Evolutionary conservation across 495 filamentous ascomycete species (phyloP), one percentile per base, ranked within the genome.

Genomic region (Aspergillus indologenus): DNA sequence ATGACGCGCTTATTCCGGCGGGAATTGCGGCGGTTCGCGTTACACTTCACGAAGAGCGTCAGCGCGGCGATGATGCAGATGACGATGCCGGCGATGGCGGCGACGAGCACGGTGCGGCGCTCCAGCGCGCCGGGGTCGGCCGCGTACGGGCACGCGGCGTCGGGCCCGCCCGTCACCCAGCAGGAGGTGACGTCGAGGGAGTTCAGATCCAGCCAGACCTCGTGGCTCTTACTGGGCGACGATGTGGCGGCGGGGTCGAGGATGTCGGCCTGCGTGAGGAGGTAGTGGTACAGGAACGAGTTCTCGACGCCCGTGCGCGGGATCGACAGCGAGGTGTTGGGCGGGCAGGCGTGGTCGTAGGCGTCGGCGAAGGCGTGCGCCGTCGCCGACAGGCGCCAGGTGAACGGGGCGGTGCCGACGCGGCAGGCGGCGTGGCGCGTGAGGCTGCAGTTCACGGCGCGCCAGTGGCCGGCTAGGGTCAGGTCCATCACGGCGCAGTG

Each of bases 271-370:
- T 61, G 62, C 2, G 60, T 47, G 7, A 75, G 63, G 2, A 77
- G 57, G 26, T 68, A 59, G 7, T 65, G 65, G 56, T 75, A 75
- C 18, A 88, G 72, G 56, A 84, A 85, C 14, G 67, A 74, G 66
- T 87, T 88, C 67, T 88, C 85, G 6, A 87, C 70, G 5, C 79
- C 81, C 1, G 83, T 87, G 43, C 83, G 79, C 0, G 85, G 85
- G 0, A 79, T 77, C 12, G 72, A 64, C 59, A 87, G 83, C 7
- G 46, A 61, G 43, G 72, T 76, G 24, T 70, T 63, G 0, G 61
- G 24, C 1, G 80, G 75, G 55, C 81, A 80, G 12, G 60, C 67
- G 50, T 82, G 22, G 0, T 60, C 26, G 5, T 66, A 61, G 3
- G 74, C 70, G n/a, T 69, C 59, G 1, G 22, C 42, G 60, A 72